Evolutionary conservation across 768 basidiomycete genomes (phyloP), one percentile per base, ranked within the genome.

Genomic region (Suillus alpinus): DNA sequence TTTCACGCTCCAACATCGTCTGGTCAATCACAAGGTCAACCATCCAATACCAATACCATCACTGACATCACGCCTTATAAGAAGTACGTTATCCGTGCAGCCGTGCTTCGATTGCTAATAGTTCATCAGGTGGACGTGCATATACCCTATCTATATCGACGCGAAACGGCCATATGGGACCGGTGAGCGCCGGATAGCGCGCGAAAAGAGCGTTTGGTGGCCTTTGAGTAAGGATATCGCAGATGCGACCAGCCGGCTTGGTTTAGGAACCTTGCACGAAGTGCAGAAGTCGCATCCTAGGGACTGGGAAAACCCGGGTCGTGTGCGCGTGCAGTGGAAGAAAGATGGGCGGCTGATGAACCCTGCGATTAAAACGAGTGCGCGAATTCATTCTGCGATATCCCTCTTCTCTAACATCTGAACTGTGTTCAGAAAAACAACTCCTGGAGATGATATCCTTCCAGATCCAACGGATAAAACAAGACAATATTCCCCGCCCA

Each of bases 271-370:
- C 2, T 80, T 97, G 5, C 93, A 95, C 66, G 95, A 98, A 78
- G 92, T 93, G 40, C 83, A 85, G 69, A 98, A 95, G 74, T 79
- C 84, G 31, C 96, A 99, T 69, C 96, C 96, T 12, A 84, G 92
- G 56, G 96, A 99, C 73, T 99, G 96, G 96, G 95, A 92, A 69
- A 99, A 99, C 72, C 96, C 96, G 0, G 96, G 96, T 9, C 84
- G 96, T 29, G 93, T 99, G 61, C 86, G 94, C 64, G 91, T 98
- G 26, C 91, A 91, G 69, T 93, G 90, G 89, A 94, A 91, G 82
- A 89, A 88, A 72, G 88, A 92, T 61, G 91, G 83, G 0, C 68
- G 73, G 39, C 78, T 89, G 9, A 75, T 89, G 61, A 89, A 92
- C 67, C 78, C 82, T 3, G 69, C 72, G n/a, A 86, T 94, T 68